Conservation (phyloP, 2,329 filamentous ascomycete species). For the Pseudogymnoascus destructans region DNA sequence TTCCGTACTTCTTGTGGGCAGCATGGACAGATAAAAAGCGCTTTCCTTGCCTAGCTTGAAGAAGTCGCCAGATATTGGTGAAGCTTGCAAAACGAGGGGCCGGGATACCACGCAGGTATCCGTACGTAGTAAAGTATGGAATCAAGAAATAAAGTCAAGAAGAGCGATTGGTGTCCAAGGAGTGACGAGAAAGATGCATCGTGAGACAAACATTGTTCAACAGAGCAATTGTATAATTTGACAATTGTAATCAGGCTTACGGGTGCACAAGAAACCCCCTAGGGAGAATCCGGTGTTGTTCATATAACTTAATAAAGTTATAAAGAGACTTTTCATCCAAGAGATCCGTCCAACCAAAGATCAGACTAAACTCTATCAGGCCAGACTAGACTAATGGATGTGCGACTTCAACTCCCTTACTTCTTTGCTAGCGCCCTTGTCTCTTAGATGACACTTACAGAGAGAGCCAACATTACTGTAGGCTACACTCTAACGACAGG, state of each 20-base stretch:
- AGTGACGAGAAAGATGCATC: slow-evolving; percentile 30
- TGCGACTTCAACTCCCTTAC: background rate
- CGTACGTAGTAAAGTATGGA: slow-evolving; percentile 25
- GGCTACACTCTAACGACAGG: too few species aligned
- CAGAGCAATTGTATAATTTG: background rate
- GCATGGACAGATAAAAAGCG: slow-evolving; percentile 51
- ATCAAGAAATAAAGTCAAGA: slow-evolving; percentile 29
- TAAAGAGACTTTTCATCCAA: background rate
- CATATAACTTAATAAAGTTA: slow-evolving; percentile 6
- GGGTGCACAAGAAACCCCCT: background rate
- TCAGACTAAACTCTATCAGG: background rate
- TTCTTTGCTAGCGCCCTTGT: background rate
- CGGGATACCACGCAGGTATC: slow-evolving; percentile 31
- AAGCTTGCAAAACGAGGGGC: slow-evolving; percentile 46
- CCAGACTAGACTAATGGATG: background rate
- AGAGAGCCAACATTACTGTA: too few species aligned
- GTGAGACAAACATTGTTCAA: slow-evolving; percentile 13
- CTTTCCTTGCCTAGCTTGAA: slow-evolving; percentile 49
- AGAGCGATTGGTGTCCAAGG: slow-evolving; percentile 36
- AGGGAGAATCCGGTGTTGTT: background rate
- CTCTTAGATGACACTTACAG: too few species aligned
- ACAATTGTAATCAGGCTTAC: background rate
- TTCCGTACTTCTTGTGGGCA: slow-evolving; percentile 48
- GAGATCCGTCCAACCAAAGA: background rate
- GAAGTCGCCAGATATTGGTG: slow-evolving; percentile 69